Percentiles rank a stretch among this genome's conserved stretches.
phyloP scores from a whole-genome alignment of 371 early-diverging fungal species.

The Saksenaea vasiformis region DNA sequence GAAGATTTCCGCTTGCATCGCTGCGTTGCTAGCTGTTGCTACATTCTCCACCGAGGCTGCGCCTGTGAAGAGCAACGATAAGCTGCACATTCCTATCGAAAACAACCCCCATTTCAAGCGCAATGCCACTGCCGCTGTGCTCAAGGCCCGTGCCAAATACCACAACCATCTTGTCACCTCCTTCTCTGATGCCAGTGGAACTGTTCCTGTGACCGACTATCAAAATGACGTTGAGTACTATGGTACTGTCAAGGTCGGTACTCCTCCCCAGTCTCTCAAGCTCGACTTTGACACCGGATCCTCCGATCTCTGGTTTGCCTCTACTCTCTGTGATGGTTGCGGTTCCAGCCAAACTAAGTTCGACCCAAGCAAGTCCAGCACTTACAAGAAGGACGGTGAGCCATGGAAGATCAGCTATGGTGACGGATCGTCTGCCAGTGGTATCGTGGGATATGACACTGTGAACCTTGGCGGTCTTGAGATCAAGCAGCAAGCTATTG shows the following conservation, averaged over 20 bases:
- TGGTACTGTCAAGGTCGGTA: conserved; percentile 78
- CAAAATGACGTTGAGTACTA: conserved; percentile 64
- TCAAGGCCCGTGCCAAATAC: conserved; percentile 12
- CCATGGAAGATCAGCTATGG: conserved; percentile 47
- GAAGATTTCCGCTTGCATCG: conserved; percentile 8
- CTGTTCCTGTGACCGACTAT: conserved; percentile 22
- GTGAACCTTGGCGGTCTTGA: conserved; percentile 43
- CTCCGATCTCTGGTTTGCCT: conserved; percentile 42
- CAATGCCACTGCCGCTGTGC: conserved; percentile 9
- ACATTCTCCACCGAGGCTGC: conserved; percentile 8
- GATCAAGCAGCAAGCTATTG: conserved; percentile 39
- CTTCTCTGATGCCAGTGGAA: neutral
- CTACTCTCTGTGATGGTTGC: conserved; percentile 20
- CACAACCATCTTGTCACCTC: neutral
- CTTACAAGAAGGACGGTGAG: conserved; percentile 37
- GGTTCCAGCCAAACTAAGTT: conserved; percentile 32
- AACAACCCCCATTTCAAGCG: conserved; percentile 19
- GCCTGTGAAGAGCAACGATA: neutral
- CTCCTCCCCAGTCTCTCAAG: conserved; percentile 76
- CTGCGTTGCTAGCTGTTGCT: conserved; percentile 6
- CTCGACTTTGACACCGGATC: conserved; percentile 90
- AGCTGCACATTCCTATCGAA: neutral
- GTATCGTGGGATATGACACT: conserved; percentile 39
- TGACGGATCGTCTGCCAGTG: conserved; percentile 44
- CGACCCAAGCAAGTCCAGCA: conserved; percentile 33